phyloP scores from a whole-genome alignment of 139 green algal genomes.

The Helicosporidium sp. region DNA sequence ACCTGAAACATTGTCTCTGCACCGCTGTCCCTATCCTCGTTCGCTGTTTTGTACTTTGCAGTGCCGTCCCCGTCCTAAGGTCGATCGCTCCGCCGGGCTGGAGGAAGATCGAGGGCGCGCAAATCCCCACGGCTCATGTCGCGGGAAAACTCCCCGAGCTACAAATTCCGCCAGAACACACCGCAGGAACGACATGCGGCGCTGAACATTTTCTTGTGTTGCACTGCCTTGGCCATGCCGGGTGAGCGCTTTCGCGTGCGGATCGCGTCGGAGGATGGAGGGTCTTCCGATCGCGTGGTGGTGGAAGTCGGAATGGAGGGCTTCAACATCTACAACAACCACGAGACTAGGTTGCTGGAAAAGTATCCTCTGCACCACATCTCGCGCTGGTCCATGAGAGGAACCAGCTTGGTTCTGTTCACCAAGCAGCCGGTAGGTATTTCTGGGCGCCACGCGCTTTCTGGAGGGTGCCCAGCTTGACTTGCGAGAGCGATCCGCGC shows the following conservation, averaged over 20 bases:
- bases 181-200: background rate
- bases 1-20: too few relatives aligned
- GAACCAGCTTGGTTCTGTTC: slow-evolving; percentile 49
- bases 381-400: slow-evolving; percentile 34
- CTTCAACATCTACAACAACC: slow-evolving; percentile 35
- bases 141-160: too few relatives aligned
- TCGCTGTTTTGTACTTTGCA: too few relatives aligned
- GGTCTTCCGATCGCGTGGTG: slow-evolving; percentile 2
- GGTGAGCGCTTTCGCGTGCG: slow-evolving; percentile 13
- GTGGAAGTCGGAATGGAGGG: slow-evolving; percentile 58
- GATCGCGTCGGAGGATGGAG: slow-evolving; percentile 9
- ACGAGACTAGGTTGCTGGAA: slow-evolving; percentile 24
- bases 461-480: too few relatives aligned
- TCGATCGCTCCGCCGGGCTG: too few relatives aligned
- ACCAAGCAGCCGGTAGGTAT: slow-evolving; percentile 36
- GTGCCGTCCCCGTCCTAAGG: too few relatives aligned
- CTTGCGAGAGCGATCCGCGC: too few relatives aligned
- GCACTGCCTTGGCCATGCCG: slow-evolving; percentile 7
- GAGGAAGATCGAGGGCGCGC: too few relatives aligned
- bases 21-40: too few relatives aligned
- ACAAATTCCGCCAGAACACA: background rate
- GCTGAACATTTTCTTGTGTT: background rate
- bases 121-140: too few relatives aligned
- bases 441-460: background rate
- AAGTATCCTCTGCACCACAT: slow-evolving; percentile 70